Evolutionary conservation across 352 stramenopile species (phyloP).

Genomic region (Pythium dissotocum): DNA sequence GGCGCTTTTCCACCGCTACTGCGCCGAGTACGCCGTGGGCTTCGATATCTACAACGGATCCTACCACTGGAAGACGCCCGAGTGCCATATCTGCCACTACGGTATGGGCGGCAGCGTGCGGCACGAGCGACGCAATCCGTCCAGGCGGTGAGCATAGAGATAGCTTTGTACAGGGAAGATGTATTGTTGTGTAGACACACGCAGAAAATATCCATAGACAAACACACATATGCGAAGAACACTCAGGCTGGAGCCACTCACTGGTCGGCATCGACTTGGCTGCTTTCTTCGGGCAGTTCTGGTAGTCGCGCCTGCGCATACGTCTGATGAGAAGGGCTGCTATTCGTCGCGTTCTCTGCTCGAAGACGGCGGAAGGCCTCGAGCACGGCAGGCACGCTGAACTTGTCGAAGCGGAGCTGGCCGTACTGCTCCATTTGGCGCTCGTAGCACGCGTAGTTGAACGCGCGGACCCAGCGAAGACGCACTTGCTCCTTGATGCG

Average conservation of each 20-base stretch:
- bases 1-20: constrained; percentile 75
- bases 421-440: constrained; percentile 40
- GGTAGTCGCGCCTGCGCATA: constrained; percentile 23
- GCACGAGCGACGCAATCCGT: constrained; percentile 45
- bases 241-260: neutral
- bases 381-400: constrained; percentile 55
- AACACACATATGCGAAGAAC: constrained; percentile 9
- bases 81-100: constrained; percentile 83
- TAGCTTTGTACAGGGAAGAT: neutral
- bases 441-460: constrained; percentile 63
- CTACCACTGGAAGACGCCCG: constrained; percentile 82
- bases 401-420: constrained; percentile 42
- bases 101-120: constrained; percentile 51
- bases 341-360: constrained; percentile 20
- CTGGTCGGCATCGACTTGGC: constrained; percentile 17
- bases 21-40: constrained; percentile 76
- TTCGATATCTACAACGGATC: constrained; percentile 79
- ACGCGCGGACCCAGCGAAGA: constrained; percentile 50
- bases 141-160: neutral
- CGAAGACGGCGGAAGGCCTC: constrained; percentile 45
- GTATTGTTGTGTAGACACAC: neutral
- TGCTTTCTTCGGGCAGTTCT: constrained; percentile 32
- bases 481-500: constrained; percentile 38
- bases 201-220: neutral
- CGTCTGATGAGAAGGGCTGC: neutral